Evolutionary conservation across 192 early-diverging fungal species (phyloP).

Genomic region (Rhizophagus sp.): DNA sequence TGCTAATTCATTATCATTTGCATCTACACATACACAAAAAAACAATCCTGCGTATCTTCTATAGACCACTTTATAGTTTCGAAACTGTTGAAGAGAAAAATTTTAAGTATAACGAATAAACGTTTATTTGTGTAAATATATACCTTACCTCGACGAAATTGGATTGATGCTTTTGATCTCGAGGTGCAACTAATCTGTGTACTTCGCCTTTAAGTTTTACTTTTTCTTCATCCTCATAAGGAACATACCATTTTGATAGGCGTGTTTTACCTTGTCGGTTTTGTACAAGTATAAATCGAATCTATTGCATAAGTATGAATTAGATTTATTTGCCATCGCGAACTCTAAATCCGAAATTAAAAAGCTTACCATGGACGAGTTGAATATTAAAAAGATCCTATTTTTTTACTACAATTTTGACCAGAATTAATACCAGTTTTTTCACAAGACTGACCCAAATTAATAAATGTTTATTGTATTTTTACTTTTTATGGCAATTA

Average conservation of each 20-base stretch:
- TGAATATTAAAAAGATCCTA: too few relatives aligned
- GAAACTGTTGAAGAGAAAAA: slow-evolving; percentile 62
- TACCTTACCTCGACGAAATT: slow-evolving; percentile 92
- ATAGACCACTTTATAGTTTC: slow-evolving; percentile 98
- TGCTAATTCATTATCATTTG: slow-evolving; percentile 96
- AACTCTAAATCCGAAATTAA: too few relatives aligned
- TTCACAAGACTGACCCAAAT: too few relatives aligned
- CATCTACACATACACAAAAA: slow-evolving; percentile 98
- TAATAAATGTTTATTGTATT: too few relatives aligned
- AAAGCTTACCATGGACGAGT: too few relatives aligned
- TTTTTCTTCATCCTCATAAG: slow-evolving; percentile 93
- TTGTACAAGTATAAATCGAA: slow-evolving; percentile 96
- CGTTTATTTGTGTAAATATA: slow-evolving; percentile 54
- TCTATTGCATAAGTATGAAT: slow-evolving; percentile 41
- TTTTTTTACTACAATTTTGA: too few relatives aligned
- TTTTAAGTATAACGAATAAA: slow-evolving; percentile 7
- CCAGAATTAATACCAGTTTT: too few relatives aligned
- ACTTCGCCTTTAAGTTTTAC: slow-evolving; percentile 92
- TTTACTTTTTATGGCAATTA: too few relatives aligned
- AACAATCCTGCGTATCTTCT: slow-evolving; percentile 97
- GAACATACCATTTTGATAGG: slow-evolving; percentile 96
- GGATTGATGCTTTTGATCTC: slow-evolving; percentile 96
- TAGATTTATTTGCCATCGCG: too few relatives aligned
- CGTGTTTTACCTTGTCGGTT: slow-evolving; percentile 99
- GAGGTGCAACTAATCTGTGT: slow-evolving; percentile 91